Conservation (phyloP, 805 yeast genomes). For the Monosporozyma unispora region DNA sequence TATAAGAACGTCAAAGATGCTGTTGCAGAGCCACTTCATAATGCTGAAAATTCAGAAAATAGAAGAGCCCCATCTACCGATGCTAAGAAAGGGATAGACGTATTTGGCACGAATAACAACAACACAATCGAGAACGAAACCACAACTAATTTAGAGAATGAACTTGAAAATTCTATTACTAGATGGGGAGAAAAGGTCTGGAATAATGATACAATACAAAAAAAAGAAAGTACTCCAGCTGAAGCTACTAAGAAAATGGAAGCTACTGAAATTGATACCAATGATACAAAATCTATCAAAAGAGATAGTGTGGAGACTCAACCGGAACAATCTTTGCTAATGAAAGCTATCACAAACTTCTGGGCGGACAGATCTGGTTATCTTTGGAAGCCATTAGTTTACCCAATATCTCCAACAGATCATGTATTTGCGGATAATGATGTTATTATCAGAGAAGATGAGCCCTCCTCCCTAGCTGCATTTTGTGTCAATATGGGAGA, state of each 20-base stretch:
- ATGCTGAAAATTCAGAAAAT: constrained; percentile 4
- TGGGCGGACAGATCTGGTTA: constrained; percentile 98
- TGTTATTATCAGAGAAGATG: constrained; percentile 91
- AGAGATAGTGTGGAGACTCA: constrained; percentile 29
- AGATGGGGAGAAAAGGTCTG: constrained; percentile 24
- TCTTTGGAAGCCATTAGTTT: constrained; percentile 84
- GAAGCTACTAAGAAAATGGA: constrained; percentile 2
- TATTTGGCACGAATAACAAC: neutral
- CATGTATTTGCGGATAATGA: constrained; percentile 91
- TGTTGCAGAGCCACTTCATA: constrained; percentile 47
- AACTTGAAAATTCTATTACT: constrained; percentile 26
- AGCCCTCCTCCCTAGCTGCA: constrained; percentile 89
- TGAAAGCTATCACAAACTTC: constrained; percentile 78
- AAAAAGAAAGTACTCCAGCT: neutral
- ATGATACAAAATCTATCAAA: constrained; percentile 12
- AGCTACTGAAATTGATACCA: constrained; percentile 4
- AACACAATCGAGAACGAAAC: neutral
- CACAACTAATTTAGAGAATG: constrained; percentile 19
- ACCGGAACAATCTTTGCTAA: constrained; percentile 65
- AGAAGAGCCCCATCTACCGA: constrained; percentile 3
- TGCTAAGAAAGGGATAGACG: constrained; percentile 3
- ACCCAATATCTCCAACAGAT: constrained; percentile 70
- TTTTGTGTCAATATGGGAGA: constrained; percentile 84
- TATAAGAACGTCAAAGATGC: constrained; percentile 85
- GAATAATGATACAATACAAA: constrained; percentile 1